Evolutionary conservation across 371 early-diverging fungal species (phyloP).

Genomic region (Coemansia sp.): DNA sequence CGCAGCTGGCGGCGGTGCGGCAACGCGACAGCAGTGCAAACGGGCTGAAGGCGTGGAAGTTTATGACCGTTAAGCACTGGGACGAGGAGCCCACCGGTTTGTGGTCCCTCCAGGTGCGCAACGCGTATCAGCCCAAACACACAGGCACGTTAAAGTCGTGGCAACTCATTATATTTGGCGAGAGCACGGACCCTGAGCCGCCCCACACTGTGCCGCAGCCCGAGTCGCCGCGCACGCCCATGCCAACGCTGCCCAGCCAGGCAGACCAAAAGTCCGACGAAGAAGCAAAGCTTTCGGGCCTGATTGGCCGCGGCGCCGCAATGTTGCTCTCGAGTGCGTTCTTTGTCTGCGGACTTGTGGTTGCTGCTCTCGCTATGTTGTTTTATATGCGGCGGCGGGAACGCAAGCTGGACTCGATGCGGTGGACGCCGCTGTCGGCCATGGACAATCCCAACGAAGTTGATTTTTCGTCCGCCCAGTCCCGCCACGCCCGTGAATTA

Average conservation of each 20-base stretch:
- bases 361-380: constrained; percentile 29
- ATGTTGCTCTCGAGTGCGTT: constrained; percentile 17
- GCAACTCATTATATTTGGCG: constrained; percentile 51
- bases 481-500: not conserved
- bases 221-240: not conserved
- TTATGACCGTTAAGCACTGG: constrained; percentile 96
- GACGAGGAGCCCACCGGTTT: constrained; percentile 72
- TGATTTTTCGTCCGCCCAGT: not conserved
- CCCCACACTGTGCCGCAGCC: constrained; percentile 10
- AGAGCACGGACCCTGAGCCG: constrained; percentile 40
- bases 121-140: constrained; percentile 27
- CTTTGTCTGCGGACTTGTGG: constrained; percentile 20
- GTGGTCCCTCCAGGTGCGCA: constrained; percentile 76
- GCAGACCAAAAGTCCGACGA: not conserved
- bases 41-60: constrained; percentile 93
- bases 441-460: constrained; percentile 23
- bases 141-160: constrained; percentile 40
- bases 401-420: constrained; percentile 29
- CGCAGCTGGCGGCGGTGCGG: constrained; percentile 68
- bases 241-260: not conserved
- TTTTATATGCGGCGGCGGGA: constrained; percentile 38
- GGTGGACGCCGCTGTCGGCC: constrained; percentile 34
- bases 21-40: constrained; percentile 60
- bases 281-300: not conserved
- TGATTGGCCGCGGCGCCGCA: constrained; percentile 1